Base-by-base conservation (phyloP, 768 basidiomycete genomes). In the Leccinum ochraceum region DNA sequence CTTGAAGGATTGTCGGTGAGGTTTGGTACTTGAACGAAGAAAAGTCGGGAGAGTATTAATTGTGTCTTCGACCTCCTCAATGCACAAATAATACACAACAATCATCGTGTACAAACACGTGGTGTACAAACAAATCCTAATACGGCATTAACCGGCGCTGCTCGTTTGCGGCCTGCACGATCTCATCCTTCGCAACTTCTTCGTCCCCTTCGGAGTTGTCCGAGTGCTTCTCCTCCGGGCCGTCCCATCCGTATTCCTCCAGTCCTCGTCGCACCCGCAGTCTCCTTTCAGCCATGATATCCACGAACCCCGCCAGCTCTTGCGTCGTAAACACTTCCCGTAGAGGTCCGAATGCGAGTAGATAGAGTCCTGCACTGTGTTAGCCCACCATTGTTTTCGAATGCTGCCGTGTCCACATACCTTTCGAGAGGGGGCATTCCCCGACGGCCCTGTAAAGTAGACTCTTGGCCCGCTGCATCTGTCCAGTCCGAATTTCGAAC, bases 401-500 rank as follows among this genome's bases (percentile, higher is more conserved):
- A 59, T 65, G 20, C 2, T n/a, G 46, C 6, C 17, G 28, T 17
- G 1, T 53, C 24, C 28, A 34, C 58, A 54, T 0, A 88, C 91
- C 89, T 81, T 94, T 94, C 9, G 78, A 79, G 34, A 91, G 71
- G 1, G 92, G 89, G 66, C 90, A 92, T 72, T 90, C 88, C 39
- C 81, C 77, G 34, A 92, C 79, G 3, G 90, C 91, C 49, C 88
- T 82, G 70, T 85, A 89, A n/a, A 93, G 72, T 52, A 92, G 64
- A 63, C 80, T 85, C 75, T 91, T 93, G 20, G 90, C 92, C 53
- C 78, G 78, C 64, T 83, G 71, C 51, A 85, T 67, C 59, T 87
- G 76, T 4, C 83, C 84, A 16, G 76, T 76, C 59, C 83, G 82
- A 50, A 92, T 87, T 79, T 94, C 92, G 61, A 93, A 85, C 70